A percentile compares a stretch with the other conserved stretches of the same genome.
These are phyloP conservation scores for Boletus speciosus DNA, from an alignment of 768 basidiomycete genomes.

Conservation along the genomic window DNA sequence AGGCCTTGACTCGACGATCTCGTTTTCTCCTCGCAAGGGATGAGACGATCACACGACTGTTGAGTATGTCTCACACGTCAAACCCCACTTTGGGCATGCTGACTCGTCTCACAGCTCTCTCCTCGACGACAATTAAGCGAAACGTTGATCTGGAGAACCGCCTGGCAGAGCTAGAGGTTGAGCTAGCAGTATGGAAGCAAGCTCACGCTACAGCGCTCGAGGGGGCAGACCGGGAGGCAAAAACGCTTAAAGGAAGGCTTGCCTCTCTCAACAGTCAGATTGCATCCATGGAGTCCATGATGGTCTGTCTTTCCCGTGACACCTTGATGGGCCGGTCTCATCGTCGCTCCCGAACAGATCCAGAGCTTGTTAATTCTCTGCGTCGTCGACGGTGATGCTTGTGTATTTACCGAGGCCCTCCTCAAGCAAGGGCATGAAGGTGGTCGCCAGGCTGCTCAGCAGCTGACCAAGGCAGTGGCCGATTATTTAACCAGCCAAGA, in stretches of 20 bases:
- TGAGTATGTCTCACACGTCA: conserved; percentile 41
- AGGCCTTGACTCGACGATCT: conserved; percentile 17
- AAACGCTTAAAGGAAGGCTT: conserved; percentile 66
- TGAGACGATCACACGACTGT: conserved; percentile 57
- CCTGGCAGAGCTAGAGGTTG: conserved; percentile 64
- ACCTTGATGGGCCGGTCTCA: neutral
- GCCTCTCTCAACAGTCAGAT: conserved; percentile 63
- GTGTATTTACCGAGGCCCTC: conserved; percentile 58
- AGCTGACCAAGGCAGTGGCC: conserved; percentile 65
- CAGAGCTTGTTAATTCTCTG: conserved; percentile 70
- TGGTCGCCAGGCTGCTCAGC: conserved; percentile 57
- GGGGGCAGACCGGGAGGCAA: conserved; percentile 57
- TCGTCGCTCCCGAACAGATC: conserved; percentile 36
- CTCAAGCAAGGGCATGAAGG: conserved; percentile 63
- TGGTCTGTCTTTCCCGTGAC: conserved; percentile 23
- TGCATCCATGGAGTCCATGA: conserved; percentile 53
- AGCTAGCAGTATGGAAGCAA: conserved; percentile 67
- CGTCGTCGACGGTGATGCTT: conserved; percentile 69
- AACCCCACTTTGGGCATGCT: conserved; percentile 5
- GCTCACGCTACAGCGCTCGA: conserved; percentile 64
- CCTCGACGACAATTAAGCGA: conserved; percentile 57
- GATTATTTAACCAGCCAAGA: conserved; percentile 63
- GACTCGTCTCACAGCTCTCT: conserved; percentile 48
- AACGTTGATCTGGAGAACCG: conserved; percentile 63
- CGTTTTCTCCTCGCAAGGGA: conserved; percentile 47